Percentiles rank a stretch among this genome's conserved stretches.
Evolutionary conservation across 208 protist species (phyloP).

Genomic region (Porcisia hertigi): DNA sequence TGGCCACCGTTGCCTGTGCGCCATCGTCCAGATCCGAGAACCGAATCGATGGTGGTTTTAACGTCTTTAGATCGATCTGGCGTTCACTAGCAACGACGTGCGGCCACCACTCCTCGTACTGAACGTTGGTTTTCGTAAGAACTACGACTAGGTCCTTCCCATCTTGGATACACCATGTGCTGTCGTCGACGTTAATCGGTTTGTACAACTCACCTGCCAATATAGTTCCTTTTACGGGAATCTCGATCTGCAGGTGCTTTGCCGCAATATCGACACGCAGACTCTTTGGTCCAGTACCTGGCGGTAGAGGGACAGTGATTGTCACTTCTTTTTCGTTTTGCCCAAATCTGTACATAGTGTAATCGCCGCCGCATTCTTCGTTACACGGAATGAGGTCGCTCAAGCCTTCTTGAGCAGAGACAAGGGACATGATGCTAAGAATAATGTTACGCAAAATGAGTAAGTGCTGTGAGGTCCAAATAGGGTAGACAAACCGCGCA

Average conservation of each 20-base stretch:
- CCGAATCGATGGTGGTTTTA: constrained; percentile 75
- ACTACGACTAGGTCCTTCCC: constrained; percentile 58
- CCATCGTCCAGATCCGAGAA: constrained; percentile 80
- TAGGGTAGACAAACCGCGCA: not conserved
- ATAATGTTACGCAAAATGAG: not conserved
- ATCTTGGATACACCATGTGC: constrained; percentile 87
- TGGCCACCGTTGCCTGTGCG: constrained; percentile 80
- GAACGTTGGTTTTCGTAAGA: constrained; percentile 78
- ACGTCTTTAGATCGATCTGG: constrained; percentile 90
- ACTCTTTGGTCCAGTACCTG: constrained; percentile 54
- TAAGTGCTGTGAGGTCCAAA: not conserved
- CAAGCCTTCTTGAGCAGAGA: constrained; percentile 63
- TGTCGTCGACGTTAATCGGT: constrained; percentile 74
- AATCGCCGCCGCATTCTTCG: constrained; percentile 82
- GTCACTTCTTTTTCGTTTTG: constrained; percentile 82
- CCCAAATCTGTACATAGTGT: constrained; percentile 72
- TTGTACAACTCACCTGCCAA: constrained; percentile 79
- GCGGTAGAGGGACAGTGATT: constrained; percentile 58
- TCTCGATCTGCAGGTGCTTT: constrained; percentile 43
- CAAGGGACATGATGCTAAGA: constrained; percentile 45
- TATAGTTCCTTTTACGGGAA: constrained; percentile 46
- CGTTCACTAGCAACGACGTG: constrained; percentile 63
- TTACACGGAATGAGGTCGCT: constrained; percentile 79
- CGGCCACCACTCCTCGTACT: constrained; percentile 92
- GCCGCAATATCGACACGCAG: constrained; percentile 61